These are phyloP conservation scores for Gnomoniopsis smithogilvyi DNA, from an alignment of 2,329 filamentous ascomycete genomes.

Conservation along the genomic window DNA sequence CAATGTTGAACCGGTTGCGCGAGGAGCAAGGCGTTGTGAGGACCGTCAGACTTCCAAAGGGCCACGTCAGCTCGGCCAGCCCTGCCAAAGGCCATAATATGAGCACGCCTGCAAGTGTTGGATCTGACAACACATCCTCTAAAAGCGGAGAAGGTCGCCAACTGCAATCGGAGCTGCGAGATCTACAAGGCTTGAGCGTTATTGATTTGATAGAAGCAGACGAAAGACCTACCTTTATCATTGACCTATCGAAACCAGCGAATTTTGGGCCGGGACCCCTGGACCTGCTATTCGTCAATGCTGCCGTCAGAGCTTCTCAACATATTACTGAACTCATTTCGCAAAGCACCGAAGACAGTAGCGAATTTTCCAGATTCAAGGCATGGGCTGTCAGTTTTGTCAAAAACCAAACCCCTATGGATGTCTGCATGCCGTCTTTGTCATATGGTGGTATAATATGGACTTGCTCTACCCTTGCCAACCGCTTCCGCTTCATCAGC, in stretches of 20 bases:
- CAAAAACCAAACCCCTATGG: constrained; percentile 48
- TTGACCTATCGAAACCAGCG: constrained; percentile 61
- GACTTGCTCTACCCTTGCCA: constrained; percentile 68
- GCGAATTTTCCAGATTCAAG: constrained; percentile 63
- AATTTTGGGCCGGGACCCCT: constrained; percentile 54
- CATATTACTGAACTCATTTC: constrained; percentile 54
- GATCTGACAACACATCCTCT: constrained; percentile 48
- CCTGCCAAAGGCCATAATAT: constrained; percentile 39
- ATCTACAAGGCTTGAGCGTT: constrained; percentile 63
- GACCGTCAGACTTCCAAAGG: constrained; percentile 53
- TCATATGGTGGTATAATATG: constrained; percentile 64
- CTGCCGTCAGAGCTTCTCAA: constrained; percentile 57
- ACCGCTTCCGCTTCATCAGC: constrained; percentile 66
- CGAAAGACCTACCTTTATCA: constrained; percentile 70
- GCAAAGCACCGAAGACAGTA: constrained; percentile 41
- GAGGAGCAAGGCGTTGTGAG: constrained; percentile 47
- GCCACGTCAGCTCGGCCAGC: constrained; percentile 46
- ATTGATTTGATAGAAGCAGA: constrained; percentile 75
- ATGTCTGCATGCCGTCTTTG: constrained; percentile 52
- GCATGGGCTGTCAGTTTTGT: constrained; percentile 61
- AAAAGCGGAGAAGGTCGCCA: constrained; percentile 50
- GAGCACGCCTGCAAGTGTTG: constrained; percentile 50
- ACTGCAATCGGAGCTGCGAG: constrained; percentile 46
- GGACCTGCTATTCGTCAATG: constrained; percentile 66
- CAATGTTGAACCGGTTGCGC: constrained; percentile 44